phyloP scores from a whole-genome alignment of 768 basidiomycete species.

The Leccinum pellstonianum region DNA sequence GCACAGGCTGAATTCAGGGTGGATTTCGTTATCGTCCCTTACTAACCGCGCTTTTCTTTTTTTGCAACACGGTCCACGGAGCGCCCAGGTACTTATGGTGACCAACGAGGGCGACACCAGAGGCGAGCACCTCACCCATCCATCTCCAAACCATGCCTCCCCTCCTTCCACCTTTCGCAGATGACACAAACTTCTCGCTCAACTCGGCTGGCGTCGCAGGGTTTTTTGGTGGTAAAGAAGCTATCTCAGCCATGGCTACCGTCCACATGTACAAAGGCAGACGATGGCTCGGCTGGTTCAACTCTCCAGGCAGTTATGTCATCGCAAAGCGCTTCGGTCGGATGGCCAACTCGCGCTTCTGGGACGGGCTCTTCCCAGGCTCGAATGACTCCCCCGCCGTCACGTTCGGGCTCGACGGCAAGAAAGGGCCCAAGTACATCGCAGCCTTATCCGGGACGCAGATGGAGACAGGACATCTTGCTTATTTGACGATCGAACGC shows the following conservation, averaged over 20 bases:
- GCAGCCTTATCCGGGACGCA: constrained; percentile 32
- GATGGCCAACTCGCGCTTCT: constrained; percentile 31
- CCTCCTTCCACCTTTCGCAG: constrained; percentile 8
- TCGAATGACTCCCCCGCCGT: constrained; percentile 23
- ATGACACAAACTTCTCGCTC: constrained; percentile 18
- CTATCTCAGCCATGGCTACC: constrained; percentile 35
- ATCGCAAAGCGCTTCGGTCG: constrained; percentile 34
- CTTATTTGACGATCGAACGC: constrained; percentile 22
- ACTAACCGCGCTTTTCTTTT: background rate
- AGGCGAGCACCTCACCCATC: background rate
- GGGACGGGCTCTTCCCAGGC: constrained; percentile 36
- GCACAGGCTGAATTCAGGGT: background rate
- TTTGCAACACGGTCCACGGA: background rate
- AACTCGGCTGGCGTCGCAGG: constrained; percentile 34
- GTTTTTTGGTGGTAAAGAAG: constrained; percentile 38
- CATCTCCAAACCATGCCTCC: constrained; percentile 9
- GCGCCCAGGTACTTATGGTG: constrained; percentile 4
- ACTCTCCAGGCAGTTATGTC: constrained; percentile 35
- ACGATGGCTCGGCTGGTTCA: constrained; percentile 37
- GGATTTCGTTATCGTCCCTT: background rate
- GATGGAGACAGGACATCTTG: constrained; percentile 31
- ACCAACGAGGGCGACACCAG: background rate
- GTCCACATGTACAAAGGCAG: constrained; percentile 32
- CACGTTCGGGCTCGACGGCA: constrained; percentile 32
- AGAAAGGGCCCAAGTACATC: constrained; percentile 29